phyloP scores from a whole-genome alignment of 2,329 filamentous ascomycete species.

The Talaromyces islandicus region DNA sequence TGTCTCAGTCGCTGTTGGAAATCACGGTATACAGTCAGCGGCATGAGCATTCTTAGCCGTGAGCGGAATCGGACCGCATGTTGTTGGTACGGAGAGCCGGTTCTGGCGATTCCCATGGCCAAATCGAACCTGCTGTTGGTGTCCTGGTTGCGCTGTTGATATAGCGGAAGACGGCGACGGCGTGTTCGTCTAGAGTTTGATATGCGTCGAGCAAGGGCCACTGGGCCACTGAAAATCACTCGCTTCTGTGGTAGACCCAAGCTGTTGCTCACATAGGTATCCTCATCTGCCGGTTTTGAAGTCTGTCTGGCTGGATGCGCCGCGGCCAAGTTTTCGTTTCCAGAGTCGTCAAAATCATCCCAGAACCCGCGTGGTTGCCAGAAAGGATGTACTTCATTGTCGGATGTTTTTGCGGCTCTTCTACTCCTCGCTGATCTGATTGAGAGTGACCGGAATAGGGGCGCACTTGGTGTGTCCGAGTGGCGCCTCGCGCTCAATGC shows the following conservation, averaged over 20 bases:
- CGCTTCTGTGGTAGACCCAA: slow-evolving; percentile 49
- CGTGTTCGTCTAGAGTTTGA: slow-evolving; percentile 15
- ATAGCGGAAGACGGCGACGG: slow-evolving; percentile 23
- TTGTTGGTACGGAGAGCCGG: slow-evolving; percentile 25
- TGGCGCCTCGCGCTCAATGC: slow-evolving; percentile 30
- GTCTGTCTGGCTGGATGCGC: slow-evolving; percentile 15
- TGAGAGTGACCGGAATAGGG: slow-evolving; percentile 33
- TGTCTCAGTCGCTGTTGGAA: slow-evolving; percentile 44
- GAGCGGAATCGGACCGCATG: slow-evolving; percentile 29
- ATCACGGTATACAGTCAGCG: slow-evolving; percentile 46
- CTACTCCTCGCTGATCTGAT: slow-evolving; percentile 36
- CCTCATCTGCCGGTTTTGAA: slow-evolving; percentile 25
- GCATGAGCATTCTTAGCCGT: slow-evolving; percentile 42
- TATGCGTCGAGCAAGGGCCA: slow-evolving; percentile 26
- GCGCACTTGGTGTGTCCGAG: slow-evolving; percentile 33
- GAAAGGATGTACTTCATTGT: slow-evolving; percentile 52
- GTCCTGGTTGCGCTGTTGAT: slow-evolving; percentile 23
- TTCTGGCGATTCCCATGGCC: slow-evolving; percentile 18
- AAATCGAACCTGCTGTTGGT: slow-evolving; percentile 16
- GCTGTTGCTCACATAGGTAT: slow-evolving; percentile 50
- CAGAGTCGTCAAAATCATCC: slow-evolving; percentile 47
- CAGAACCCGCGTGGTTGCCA: slow-evolving; percentile 61
- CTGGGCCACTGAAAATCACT: slow-evolving; percentile 37
- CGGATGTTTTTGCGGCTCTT: slow-evolving; percentile 38
- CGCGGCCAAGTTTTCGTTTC: slow-evolving; percentile 18